These are phyloP conservation scores for Echinosophora koreensis DNA, from an alignment of 306 rosid species.

Conservation along the genomic window DNA sequence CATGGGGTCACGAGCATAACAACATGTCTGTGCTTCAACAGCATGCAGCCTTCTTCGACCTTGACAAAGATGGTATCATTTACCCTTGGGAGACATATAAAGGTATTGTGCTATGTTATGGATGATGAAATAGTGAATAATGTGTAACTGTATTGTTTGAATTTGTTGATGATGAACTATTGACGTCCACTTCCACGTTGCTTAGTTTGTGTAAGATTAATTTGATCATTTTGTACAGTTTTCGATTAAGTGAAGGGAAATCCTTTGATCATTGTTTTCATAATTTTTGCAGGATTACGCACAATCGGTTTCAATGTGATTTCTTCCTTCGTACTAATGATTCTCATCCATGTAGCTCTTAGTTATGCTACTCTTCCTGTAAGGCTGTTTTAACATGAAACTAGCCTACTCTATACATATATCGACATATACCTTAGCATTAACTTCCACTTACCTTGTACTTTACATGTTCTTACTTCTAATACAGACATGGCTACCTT, in stretches of 20 bases:
- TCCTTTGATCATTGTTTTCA: constrained; percentile 2
- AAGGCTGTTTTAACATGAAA: constrained; percentile 43
- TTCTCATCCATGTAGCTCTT: constrained; percentile 56
- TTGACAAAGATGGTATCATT: constrained; percentile 71
- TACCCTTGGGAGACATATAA: constrained; percentile 75
- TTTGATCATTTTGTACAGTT: neutral
- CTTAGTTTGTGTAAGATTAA: neutral
- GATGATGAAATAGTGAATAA: neutral
- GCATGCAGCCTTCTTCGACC: constrained; percentile 77
- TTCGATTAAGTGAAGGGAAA: neutral
- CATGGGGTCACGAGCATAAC: constrained; percentile 65
- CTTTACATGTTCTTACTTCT: constrained; percentile 36
- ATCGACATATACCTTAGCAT: neutral
- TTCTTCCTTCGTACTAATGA: constrained; percentile 56
- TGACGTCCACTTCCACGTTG: neutral
- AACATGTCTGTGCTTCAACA: constrained; percentile 86
- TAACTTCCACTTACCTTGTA: neutral
- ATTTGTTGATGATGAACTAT: neutral
- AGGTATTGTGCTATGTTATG: constrained; percentile 46
- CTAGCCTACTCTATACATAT: neutral
- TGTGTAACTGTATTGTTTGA: neutral
- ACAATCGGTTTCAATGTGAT: constrained; percentile 64
- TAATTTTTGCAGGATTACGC: constrained; percentile 57
- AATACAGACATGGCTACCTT: constrained; percentile 82
- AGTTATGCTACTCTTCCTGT: constrained; percentile 79